phyloP scores from a whole-genome alignment of 2,329 filamentous ascomycete genomes.

The Ilyonectria sp. region DNA sequence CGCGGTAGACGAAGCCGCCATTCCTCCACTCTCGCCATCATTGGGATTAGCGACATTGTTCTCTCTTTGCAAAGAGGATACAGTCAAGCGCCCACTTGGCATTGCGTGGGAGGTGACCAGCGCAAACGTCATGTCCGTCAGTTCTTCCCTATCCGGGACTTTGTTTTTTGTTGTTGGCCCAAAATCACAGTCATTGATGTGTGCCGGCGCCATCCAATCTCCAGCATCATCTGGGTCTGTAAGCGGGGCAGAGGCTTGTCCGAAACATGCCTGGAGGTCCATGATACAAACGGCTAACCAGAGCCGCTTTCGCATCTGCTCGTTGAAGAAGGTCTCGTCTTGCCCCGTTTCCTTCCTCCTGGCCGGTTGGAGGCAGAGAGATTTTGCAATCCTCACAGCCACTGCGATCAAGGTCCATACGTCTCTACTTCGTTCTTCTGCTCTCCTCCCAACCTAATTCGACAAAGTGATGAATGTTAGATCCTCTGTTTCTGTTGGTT shows the following conservation, averaged over 20 bases:
- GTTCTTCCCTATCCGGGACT: slow-evolving; percentile 24
- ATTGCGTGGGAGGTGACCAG: slow-evolving; percentile 21
- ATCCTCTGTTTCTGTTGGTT: not conserved
- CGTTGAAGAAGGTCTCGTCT: slow-evolving; percentile 27
- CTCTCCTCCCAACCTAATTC: slow-evolving; percentile 20
- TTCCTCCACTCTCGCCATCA: not conserved
- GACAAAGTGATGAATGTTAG: not conserved
- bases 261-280: slow-evolving; percentile 29
- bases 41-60: not conserved
- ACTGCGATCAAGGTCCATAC: slow-evolving; percentile 31
- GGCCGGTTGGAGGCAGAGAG: slow-evolving; percentile 20
- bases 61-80: not conserved
- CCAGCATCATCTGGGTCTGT: slow-evolving; percentile 22
- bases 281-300: slow-evolving; percentile 33
- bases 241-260: slow-evolving; percentile 23
- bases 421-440: slow-evolving; percentile 21
- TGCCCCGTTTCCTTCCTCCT: not conserved
- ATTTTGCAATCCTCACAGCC: slow-evolving; percentile 28
- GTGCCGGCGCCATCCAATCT: not conserved
- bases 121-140: slow-evolving; percentile 33
- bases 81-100: slow-evolving; percentile 22
- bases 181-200: slow-evolving; percentile 34
- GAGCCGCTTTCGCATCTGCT: slow-evolving; percentile 29
- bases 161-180: slow-evolving; percentile 9
- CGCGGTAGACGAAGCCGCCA: not conserved